Conservation (phyloP, 2,329 filamentous ascomycete species). For the Fusarium pseudocircinatum region DNA sequence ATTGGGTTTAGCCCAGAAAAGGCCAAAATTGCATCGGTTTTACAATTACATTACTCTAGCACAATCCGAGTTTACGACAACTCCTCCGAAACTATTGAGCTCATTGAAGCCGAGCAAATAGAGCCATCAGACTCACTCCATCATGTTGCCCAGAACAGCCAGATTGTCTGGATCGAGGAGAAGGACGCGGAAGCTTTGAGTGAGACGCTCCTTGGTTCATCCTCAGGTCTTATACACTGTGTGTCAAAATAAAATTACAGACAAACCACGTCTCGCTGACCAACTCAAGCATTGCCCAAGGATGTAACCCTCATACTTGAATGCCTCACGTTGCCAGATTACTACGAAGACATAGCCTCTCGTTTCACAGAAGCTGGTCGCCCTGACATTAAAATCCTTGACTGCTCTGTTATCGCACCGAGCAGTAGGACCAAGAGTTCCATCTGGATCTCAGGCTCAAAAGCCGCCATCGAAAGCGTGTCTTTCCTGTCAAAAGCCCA, state of each 20-base stretch:
- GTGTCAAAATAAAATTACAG: neutral
- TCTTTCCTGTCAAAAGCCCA: rapidly evolving
- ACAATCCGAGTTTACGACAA: rapidly evolving
- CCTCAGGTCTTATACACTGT: neutral
- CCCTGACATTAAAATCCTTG: neutral
- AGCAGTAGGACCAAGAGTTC: neutral
- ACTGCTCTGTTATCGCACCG: rapidly evolving
- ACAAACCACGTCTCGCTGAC: neutral
- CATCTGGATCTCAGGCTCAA: neutral
- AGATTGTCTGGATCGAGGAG: neutral
- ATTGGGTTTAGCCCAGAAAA: neutral
- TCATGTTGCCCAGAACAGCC: neutral
- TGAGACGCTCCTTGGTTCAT: rapidly evolving
- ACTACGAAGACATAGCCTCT: neutral
- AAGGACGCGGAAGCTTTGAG: rapidly evolving
- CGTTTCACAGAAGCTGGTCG: neutral
- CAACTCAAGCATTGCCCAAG: neutral
- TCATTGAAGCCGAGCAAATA: rapidly evolving
- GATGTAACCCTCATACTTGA: rapidly evolving
- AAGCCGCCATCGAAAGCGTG: rapidly evolving
- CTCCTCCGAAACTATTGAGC: rapidly evolving
- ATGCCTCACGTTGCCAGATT: neutral
- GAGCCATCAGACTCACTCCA: neutral
- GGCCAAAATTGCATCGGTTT: rapidly evolving
- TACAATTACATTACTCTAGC: neutral